Percentiles rank a stretch among this genome's conserved stretches.
Conservation (phyloP, 2,329 filamentous ascomycete species). For the Botrytis paeoniae region DNA sequence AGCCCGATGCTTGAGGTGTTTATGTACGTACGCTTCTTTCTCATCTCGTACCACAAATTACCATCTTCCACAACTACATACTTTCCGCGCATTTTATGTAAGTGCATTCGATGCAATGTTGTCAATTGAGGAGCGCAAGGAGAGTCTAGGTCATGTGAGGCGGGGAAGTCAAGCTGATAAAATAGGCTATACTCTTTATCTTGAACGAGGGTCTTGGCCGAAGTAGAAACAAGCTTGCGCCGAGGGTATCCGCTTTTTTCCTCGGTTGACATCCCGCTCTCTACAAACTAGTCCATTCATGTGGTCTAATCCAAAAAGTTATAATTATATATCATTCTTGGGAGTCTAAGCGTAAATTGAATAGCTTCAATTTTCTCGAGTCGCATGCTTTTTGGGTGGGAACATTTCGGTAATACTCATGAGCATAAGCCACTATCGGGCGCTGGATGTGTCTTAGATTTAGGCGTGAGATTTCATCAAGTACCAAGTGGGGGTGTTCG, state of each 20-base stretch:
- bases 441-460: background rate
- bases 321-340: background rate
- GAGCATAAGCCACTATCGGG: slow-evolving; percentile 2
- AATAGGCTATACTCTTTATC: background rate
- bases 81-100: background rate
- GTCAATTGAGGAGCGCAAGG: background rate
- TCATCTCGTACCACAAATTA: background rate
- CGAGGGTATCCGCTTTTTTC: background rate
- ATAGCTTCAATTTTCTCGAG: background rate
- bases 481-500: background rate
- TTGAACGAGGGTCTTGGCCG: slow-evolving; percentile 4
- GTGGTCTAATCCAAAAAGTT: background rate
- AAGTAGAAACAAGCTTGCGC: slow-evolving; percentile 2
- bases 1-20: background rate
- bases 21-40: background rate
- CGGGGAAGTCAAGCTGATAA: background rate
- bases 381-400: background rate
- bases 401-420: background rate
- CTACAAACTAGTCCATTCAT: background rate
- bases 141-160: slow-evolving; percentile 1
- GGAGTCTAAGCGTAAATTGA: background rate
- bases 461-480: background rate
- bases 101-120: background rate
- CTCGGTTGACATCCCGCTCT: background rate
- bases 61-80: background rate